Evolutionary conservation across 345 rosid genomes (phyloP).

Genomic region (Camelina hispida): DNA sequence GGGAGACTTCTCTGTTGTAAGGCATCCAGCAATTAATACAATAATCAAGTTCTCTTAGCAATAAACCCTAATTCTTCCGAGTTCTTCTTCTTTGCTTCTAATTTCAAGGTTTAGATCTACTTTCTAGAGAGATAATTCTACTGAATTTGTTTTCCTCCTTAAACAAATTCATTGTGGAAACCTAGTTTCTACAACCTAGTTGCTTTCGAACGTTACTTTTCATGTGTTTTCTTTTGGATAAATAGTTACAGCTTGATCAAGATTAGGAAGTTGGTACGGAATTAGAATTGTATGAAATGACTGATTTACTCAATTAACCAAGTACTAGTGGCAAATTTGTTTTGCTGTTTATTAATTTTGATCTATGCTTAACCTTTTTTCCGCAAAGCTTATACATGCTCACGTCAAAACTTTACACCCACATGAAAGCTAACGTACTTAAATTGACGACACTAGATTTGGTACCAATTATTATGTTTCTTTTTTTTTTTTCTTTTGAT

Average conservation of each 20-base stretch:
- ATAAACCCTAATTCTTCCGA: too few relatives aligned
- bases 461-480: neutral
- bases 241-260: neutral
- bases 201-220: neutral
- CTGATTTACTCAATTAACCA: neutral
- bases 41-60: too few relatives aligned
- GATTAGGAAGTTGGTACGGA: neutral
- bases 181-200: too few relatives aligned
- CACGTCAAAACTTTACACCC: neutral
- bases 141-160: too few relatives aligned
- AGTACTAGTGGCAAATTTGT: neutral
- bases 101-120: too few relatives aligned
- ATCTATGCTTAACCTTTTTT: neutral
- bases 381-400: neutral
- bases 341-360: neutral
- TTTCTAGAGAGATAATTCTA: too few relatives aligned
- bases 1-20: too few relatives aligned
- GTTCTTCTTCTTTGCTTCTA: too few relatives aligned
- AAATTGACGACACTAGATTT: neutral
- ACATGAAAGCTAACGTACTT: neutral
- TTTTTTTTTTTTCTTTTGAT: neutral
- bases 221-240: neutral
- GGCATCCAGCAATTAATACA: too few relatives aligned
- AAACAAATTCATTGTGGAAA: too few relatives aligned
- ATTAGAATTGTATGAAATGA: neutral